phyloP scores from a whole-genome alignment of 2,329 filamentous ascomycete genomes.

The Calonectria pteridis region DNA sequence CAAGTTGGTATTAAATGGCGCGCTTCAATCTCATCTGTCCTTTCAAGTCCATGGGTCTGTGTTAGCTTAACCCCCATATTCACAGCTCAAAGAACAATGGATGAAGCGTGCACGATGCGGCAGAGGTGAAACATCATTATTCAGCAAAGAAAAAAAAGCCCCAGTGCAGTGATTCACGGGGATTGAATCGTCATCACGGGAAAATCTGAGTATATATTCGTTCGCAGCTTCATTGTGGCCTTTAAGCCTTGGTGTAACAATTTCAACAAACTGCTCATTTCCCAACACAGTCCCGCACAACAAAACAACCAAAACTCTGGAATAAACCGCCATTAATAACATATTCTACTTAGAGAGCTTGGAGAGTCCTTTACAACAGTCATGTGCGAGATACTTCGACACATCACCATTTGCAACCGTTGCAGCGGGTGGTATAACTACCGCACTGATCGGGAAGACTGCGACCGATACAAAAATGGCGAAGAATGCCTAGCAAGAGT shows the following conservation, averaged over 20 bases:
- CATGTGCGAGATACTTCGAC: not conserved
- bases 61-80: not conserved
- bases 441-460: not conserved
- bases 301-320: not conserved
- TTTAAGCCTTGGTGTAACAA: not conserved
- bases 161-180: not conserved
- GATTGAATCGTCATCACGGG: not conserved
- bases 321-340: too few species aligned
- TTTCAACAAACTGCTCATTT: not conserved
- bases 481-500: not conserved
- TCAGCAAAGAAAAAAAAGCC: not conserved
- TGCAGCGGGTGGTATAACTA: not conserved
- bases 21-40: not conserved
- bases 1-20: not conserved
- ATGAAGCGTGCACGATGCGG: not conserved
- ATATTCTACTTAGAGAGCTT: not conserved
- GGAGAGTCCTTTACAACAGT: not conserved
- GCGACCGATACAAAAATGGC: not conserved
- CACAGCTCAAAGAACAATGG: not conserved
- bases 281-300: too few species aligned
- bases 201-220: not conserved
- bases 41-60: not conserved
- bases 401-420: not conserved
- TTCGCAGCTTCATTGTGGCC: not conserved
- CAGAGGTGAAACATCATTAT: not conserved